Evolutionary conservation across 306 rosid species (phyloP).

Genomic region (Acacia confusa): DNA sequence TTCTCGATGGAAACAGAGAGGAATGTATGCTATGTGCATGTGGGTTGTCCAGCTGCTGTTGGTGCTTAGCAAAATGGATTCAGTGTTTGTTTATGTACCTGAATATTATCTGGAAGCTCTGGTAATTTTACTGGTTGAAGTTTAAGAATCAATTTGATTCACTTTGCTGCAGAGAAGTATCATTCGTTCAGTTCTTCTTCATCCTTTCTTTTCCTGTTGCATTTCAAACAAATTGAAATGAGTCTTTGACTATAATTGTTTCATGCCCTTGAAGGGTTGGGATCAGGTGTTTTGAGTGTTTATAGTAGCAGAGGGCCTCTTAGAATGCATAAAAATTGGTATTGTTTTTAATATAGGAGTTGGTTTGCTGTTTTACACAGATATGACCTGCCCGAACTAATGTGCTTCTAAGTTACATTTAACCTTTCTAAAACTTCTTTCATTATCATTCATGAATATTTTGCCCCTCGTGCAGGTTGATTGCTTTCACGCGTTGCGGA

Average conservation of each 20-base stretch:
- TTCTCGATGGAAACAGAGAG: conserved; percentile 94
- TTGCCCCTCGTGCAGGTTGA: conserved; percentile 65
- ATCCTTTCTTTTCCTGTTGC: background rate
- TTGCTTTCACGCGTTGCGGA: conserved; percentile 95
- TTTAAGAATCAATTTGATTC: conserved; percentile 22
- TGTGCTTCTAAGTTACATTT: conserved; percentile 16
- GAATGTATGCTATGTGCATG: conserved; percentile 96
- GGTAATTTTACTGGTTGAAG: conserved; percentile 45
- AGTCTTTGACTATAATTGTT: background rate
- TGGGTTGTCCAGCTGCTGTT: conserved; percentile 95
- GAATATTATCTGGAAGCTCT: conserved; percentile 88
- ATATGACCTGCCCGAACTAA: background rate
- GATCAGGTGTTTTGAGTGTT: background rate
- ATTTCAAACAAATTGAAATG: conserved; percentile 21
- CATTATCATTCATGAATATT: conserved; percentile 7
- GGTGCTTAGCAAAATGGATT: conserved; percentile 86
- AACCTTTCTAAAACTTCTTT: conserved; percentile 5
- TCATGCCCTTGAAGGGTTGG: background rate
- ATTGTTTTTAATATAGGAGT: conserved; percentile 16
- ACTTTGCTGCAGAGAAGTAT: conserved; percentile 19
- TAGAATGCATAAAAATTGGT: conserved; percentile 11
- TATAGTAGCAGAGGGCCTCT: conserved; percentile 3
- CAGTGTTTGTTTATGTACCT: conserved; percentile 73
- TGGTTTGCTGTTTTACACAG: background rate
- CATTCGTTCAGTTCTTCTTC: conserved; percentile 1